Conservation (phyloP, 177 flowering plant species). For the Vitis hybrid region DNA sequence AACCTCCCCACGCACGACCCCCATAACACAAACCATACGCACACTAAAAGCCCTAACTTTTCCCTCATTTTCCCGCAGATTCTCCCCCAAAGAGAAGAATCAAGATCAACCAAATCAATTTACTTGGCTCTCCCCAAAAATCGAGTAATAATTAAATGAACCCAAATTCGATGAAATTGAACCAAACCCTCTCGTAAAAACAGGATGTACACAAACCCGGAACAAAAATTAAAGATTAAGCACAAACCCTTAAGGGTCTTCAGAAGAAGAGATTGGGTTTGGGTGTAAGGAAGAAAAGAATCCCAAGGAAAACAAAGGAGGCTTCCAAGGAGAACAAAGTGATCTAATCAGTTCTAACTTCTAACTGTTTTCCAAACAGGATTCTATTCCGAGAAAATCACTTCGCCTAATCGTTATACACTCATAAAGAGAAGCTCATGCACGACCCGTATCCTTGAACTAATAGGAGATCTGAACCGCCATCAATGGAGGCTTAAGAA, state of each 20-base stretch:
- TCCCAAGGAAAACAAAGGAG: neutral
- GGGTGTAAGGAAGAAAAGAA: neutral
- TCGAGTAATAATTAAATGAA: neutral
- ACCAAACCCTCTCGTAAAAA: neutral
- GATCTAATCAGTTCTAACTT: neutral
- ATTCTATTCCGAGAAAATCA: too few species aligned
- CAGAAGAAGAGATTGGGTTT: neutral
- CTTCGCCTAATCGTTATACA: too few species aligned
- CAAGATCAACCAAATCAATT: conserved; percentile 12
- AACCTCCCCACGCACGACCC: conserved; percentile 60
- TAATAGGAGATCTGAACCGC: neutral
- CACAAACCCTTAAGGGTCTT: too few species aligned
- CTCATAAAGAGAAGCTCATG: too few species aligned
- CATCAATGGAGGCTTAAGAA: neutral
- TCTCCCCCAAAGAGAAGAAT: conserved; percentile 4
- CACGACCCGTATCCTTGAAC: too few species aligned
- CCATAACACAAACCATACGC: conserved; percentile 36
- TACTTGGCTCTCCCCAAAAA: neutral
- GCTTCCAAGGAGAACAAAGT: too few species aligned
- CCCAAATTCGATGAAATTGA: neutral
- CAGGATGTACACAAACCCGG: too few species aligned
- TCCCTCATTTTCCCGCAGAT: conserved; percentile 36
- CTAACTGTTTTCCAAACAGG: too few species aligned
- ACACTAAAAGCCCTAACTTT: conserved; percentile 37
- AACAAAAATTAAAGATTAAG: too few species aligned